Base-by-base conservation (phyloP, 352 stramenopile species). In the Peronospora farinosa region DNA sequence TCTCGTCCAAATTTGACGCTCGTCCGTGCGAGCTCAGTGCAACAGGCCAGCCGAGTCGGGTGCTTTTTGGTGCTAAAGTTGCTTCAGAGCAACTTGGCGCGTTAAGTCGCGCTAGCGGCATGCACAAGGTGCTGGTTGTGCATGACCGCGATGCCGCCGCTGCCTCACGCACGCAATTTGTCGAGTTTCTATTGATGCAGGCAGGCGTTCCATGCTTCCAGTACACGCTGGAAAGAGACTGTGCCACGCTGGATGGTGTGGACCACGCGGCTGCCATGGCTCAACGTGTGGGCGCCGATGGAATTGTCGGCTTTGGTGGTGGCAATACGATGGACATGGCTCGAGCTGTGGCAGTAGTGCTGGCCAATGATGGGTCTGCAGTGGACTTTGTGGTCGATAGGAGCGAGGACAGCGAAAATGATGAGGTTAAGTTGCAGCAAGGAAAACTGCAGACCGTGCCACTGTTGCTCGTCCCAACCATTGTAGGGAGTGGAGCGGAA, bases 161-260 rank as follows among this genome's bases (percentile, higher is more conserved):
- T 19, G 69, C 75, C 3, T 68, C 61, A 7, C 72, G 75, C 30
- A 72, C 78, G 21, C 73, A 83, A 51, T 87, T 84, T 52, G 67
- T 64, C n/a, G 74, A 89, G 64, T 89, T 78, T 32, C 40, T 89
- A 33, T 52, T 89, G 15, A 71, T 87, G 61, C 75, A 87, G 36
- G 67, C 69, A 25, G 77, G 75, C 2, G 63, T 89, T 6, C 73
- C 78, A 9, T 84, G 71, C 45, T 89, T 89, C 48, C 75, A 87
- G 58, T 82, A 84, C 62, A 89, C 78, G 13, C 47, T 89, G 40
- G 63, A 72, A 55, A 65, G 69, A 12, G 78, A 89, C 43, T 89
- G 78, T 48, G 67, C 78, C 9, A 87, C 78, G 9, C 35, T 84
- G 16, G 51, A 72, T 17, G 64, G 63, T 7, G 67, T 89, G 40